Evolutionary conservation across 1,139 yeast genomes (phyloP), one percentile per base, ranked within the genome.

Genomic region (Blastobotrys capitulatus): DNA sequence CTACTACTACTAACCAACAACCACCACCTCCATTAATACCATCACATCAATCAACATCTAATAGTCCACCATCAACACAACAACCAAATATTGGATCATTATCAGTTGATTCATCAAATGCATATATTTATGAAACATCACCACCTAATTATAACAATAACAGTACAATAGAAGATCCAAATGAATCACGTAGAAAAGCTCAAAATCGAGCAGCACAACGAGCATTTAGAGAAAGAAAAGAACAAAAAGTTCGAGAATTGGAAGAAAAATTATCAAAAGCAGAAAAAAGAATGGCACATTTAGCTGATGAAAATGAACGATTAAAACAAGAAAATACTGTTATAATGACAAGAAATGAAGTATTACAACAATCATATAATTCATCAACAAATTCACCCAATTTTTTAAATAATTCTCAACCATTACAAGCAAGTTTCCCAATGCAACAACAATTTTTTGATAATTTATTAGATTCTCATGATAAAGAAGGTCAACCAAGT

Each of bases 151-250:
- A 7, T 10, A 26, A 26, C 29, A 29, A 7, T 13, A 39, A 20
- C 42, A 22, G 25, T 22, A 4, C n/a, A n/a, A 19, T 39, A 15
- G 25, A 16, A 20, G 32, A 39, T 16, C 27, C 31, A 36, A 36
- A 20, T 20, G 75, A 72, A 44, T 61, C 73, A 56, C 80, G 80
- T 63, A 76, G 86, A 47, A 86, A 83, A 63, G 90, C 90, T 0
- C 95, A 86, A 63, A 88, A 88, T 64, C 72, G 96, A 60, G 94
- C 92, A 5, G 95, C 96, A 0, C 96, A 87, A 67, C 73, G 92
- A 57, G 96, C 96, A 1, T 87, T 87, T 68, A 74, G 96, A 55
- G 94, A 86, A 65, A 78, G 96, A 46, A 86, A 86, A 63, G 95
- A 86, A 64, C 78, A 80, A 49, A 79, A 79, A 57, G 69, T 87